Evolutionary conservation across 768 basidiomycete species (phyloP).

Genomic region (Nevesoporus exiguus): DNA sequence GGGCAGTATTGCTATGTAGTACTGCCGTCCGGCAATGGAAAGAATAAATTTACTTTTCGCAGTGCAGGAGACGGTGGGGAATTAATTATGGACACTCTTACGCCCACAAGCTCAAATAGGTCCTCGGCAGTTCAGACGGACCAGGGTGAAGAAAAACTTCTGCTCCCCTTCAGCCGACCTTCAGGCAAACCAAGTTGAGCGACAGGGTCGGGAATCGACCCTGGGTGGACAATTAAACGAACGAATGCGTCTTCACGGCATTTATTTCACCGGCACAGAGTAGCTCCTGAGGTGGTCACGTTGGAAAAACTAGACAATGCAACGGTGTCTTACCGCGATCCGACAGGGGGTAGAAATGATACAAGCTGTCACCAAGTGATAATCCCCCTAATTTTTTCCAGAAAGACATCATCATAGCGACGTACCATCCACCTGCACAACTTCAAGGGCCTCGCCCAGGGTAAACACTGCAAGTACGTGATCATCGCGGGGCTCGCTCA

Average conservation of each 20-base stretch:
- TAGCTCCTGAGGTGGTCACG: background rate
- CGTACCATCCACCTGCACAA: too few species aligned
- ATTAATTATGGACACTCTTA: background rate
- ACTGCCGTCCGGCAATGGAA: background rate
- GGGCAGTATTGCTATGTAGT: too few species aligned
- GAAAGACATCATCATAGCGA: too few species aligned
- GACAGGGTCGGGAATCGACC: background rate
- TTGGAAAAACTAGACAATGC: background rate
- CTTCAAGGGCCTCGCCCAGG: too few species aligned
- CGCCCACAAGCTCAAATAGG: background rate
- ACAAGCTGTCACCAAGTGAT: background rate
- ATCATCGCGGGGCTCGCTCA: background rate
- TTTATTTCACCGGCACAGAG: background rate
- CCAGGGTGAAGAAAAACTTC: background rate
- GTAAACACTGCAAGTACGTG: background rate
- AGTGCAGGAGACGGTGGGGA: background rate
- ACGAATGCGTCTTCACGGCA: background rate
- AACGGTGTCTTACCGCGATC: background rate
- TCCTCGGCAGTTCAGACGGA: background rate
- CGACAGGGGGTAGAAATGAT: background rate
- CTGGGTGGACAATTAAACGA: background rate
- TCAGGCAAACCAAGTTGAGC: too few species aligned
- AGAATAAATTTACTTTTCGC: background rate
- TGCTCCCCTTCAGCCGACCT: background rate
- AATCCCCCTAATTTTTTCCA: background rate